Percentiles rank a stretch among this genome's conserved stretches.
Evolutionary conservation across 768 basidiomycete genomes (phyloP).

Genomic region (Gloeophyllum trabeum): DNA sequence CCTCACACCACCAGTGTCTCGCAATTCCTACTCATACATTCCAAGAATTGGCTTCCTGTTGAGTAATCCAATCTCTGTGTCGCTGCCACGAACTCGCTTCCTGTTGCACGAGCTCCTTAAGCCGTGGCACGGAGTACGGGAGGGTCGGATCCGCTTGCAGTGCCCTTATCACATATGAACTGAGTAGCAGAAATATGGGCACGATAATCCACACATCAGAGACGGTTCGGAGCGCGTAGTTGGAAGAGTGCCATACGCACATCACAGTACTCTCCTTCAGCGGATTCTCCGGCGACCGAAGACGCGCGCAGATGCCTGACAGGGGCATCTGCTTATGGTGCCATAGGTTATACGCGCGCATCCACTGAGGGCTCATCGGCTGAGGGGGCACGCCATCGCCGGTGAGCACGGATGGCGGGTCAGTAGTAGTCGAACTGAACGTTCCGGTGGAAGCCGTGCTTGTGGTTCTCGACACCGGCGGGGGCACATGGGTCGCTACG

Average conservation of each 20-base stretch:
- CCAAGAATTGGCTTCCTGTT: conserved; percentile 9
- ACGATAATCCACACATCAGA: not conserved
- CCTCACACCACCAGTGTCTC: no score
- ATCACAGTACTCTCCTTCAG: conserved; percentile 36
- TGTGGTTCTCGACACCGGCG: not conserved
- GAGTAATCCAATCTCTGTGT: conserved; percentile 25
- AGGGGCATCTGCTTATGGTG: conserved; percentile 22
- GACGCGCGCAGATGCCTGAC: conserved; percentile 24
- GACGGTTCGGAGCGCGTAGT: not conserved
- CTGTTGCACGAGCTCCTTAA: conserved; percentile 25
- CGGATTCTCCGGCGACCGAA: conserved; percentile 26
- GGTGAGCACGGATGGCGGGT: not conserved
- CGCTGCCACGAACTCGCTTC: conserved; percentile 30
- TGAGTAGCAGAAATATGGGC: conserved; percentile 6
- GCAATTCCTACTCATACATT: no score
- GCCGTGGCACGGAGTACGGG: conserved; percentile 21
- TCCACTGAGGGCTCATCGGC: conserved; percentile 25
- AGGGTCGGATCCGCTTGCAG: conserved; percentile 26
- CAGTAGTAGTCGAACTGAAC: not conserved
- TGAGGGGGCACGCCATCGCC: no score
- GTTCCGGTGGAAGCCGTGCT: not conserved
- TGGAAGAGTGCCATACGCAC: conserved; percentile 16
- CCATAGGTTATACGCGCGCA: conserved; percentile 37
- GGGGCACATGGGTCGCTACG: not conserved
- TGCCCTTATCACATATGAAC: conserved; percentile 31